phyloP scores from a whole-genome alignment of 2,329 filamentous ascomycete genomes.

The Periconia sp. region DNA sequence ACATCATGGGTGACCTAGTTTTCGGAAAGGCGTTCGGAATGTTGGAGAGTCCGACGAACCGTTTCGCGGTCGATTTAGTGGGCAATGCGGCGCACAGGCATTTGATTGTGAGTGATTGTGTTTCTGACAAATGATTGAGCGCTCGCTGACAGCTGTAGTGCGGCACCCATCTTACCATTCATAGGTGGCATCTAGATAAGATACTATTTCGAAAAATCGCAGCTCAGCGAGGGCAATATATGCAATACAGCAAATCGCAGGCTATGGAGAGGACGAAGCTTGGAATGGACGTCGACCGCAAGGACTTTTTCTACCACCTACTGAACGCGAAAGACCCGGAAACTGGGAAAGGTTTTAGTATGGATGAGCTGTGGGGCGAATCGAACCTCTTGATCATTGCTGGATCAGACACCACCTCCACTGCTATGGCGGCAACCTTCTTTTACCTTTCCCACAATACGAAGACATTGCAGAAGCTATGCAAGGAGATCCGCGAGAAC shows the following conservation, averaged over 20 bases:
- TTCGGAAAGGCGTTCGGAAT: constrained; percentile 54
- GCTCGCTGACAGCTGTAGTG: constrained; percentile 41
- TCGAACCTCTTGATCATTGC: constrained; percentile 58
- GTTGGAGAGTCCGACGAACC: constrained; percentile 48
- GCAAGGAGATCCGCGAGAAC: constrained; percentile 39
- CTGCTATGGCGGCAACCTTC: constrained; percentile 48
- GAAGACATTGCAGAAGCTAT: constrained; percentile 36
- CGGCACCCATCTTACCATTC: constrained; percentile 52
- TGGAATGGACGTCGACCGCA: constrained; percentile 47
- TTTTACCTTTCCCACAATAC: constrained; percentile 54
- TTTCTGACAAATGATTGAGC: not conserved
- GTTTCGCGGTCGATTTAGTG: constrained; percentile 50
- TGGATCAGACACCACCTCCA: constrained; percentile 54
- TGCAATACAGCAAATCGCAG: constrained; percentile 52
- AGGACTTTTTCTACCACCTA: constrained; percentile 58
- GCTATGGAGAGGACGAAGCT: constrained; percentile 51
- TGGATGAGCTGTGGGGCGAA: constrained; percentile 57
- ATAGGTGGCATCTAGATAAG: constrained; percentile 52
- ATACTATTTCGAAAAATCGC: constrained; percentile 53
- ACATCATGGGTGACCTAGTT: constrained; percentile 58
- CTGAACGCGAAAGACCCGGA: constrained; percentile 55
- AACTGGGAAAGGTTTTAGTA: constrained; percentile 51
- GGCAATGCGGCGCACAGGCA: constrained; percentile 54
- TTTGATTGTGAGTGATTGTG: constrained; percentile 44
- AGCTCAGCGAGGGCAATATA: constrained; percentile 47